These are phyloP conservation scores for Teunomyces gatunensis DNA, from an alignment of 805 yeast genomes.

Conservation along the genomic window DNA sequence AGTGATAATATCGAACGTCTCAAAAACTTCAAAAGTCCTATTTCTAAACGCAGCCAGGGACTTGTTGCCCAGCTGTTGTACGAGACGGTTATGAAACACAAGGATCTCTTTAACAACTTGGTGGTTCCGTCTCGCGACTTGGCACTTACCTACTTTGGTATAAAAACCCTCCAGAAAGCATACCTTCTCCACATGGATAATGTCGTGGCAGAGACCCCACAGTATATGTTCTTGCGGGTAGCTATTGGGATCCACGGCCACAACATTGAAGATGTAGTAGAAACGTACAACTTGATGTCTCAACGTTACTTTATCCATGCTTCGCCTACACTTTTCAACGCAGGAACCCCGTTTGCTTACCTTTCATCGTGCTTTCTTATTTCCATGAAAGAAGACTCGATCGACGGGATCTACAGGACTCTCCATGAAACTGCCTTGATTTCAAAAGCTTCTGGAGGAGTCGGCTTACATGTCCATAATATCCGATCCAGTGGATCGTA, in stretches of 20 bases:
- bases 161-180: conserved; percentile 87
- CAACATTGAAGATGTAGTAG: conserved; percentile 61
- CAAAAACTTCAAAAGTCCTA: conserved; percentile 11
- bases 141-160: conserved; percentile 79
- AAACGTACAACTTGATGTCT: conserved; percentile 88
- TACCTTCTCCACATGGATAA: conserved; percentile 59
- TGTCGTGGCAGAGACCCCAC: conserved; percentile 83
- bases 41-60: background rate
- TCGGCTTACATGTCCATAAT: conserved; percentile 86
- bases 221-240: conserved; percentile 85
- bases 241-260: conserved; percentile 85
- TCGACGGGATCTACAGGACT: conserved; percentile 91
- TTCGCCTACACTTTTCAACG: conserved; percentile 90
- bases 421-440: conserved; percentile 85
- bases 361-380: conserved; percentile 90
- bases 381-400: conserved; percentile 91
- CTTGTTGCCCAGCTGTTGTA: conserved; percentile 67
- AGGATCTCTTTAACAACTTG: conserved; percentile 67
- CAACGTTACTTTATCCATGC: conserved; percentile 87
- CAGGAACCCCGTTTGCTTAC: conserved; percentile 83
- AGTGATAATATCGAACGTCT: conserved; percentile 22
- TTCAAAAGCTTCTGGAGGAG: conserved; percentile 94
- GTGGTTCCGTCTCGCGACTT: conserved; percentile 77
- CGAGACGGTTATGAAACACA: conserved; percentile 59
- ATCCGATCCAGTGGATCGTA: conserved; percentile 83